Evolutionary conservation across 164 flowering plant species (phyloP), one percentile per base, ranked within the genome.

Genomic region (Chloranthus sessilifolius): DNA sequence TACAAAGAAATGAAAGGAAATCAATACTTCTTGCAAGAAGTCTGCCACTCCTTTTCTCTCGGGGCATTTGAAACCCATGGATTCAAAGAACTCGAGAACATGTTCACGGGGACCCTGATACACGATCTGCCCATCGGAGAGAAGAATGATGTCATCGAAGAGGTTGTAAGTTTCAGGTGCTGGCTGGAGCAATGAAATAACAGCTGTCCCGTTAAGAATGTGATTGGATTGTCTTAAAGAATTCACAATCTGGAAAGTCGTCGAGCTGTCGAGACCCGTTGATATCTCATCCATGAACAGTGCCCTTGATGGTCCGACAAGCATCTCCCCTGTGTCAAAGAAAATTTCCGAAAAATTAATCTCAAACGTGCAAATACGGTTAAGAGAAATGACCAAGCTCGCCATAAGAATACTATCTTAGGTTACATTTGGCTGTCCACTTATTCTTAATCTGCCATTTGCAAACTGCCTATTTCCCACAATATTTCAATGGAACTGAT

Each of bases 81-180:
- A 53, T 45, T 76, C 75, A 43, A 79, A 76, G 71, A 79, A 79
- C 36, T 76, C 81, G 0, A 79, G 59, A 14, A 71, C 77, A 37
- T 74, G 10, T n/a, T 76, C 77, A 10, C 81, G 75, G 6, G 81
- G 81, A 23, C 84, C 84, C 43, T 79, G 81, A 30, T 76, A 79
- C 35, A 75, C 73, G 17, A 76, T 69, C 23, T 69, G 73, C 11
- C 75, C 81, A 46, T 79, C 84, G 5, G 79, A 76, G 25, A 79
- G 64, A 7, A 79, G 77, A 28, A 79, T 64, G 47, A 79, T 65
- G 56, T 74, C 82, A 44, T 77, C 82, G 37, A 77, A 77, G 55
- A 77, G 68, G 22, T 72, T 62, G 39, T 60, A 77, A 2, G 79
- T 72, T 31, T 77, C 82, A 1, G 82, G 82, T 26, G 79, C 69